Conservation (phyloP, 2,329 filamentous ascomycete species). For the Epichloe aotearoae region DNA sequence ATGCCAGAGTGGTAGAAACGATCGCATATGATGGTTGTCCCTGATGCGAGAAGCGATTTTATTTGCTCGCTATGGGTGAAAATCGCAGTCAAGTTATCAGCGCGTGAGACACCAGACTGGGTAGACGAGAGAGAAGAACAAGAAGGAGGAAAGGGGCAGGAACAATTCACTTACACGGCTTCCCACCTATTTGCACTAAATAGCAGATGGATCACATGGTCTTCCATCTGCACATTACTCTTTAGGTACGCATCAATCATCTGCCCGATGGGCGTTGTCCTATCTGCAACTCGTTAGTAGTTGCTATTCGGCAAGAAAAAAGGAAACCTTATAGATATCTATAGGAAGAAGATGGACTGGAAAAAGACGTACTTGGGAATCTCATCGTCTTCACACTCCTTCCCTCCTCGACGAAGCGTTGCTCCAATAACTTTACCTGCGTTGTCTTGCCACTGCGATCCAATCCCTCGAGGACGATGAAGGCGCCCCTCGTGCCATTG, state of each 20-base stretch:
- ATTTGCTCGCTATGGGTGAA: conserved; percentile 33
- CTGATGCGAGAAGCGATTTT: conserved; percentile 40
- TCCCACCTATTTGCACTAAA: conserved; percentile 93
- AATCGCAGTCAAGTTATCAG: background rate
- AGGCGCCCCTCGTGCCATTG: conserved; percentile 41
- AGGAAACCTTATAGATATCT: too few species aligned
- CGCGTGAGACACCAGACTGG: background rate
- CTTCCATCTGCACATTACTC: conserved; percentile 59
- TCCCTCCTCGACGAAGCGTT: conserved; percentile 36
- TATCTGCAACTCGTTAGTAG: conserved; percentile 37
- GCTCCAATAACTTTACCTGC: conserved; percentile 60
- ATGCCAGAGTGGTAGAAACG: conserved; percentile 92
- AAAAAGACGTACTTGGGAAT: conserved; percentile 37
- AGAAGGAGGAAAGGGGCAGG: background rate
- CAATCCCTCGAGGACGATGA: conserved; percentile 78
- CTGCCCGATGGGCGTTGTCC: conserved; percentile 70
- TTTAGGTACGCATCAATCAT: conserved; percentile 79
- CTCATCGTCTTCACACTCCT: conserved; percentile 38
- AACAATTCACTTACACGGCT: conserved; percentile 31
- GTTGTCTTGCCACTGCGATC: conserved; percentile 89
- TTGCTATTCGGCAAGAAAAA: background rate
- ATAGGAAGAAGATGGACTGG: background rate
- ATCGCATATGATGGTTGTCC: conserved; percentile 72
- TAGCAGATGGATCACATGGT: conserved; percentile 79
- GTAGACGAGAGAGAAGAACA: background rate